Percentiles rank a stretch among this genome's conserved stretches.
Evolutionary conservation across 176 grass and related monocot genomes (phyloP).

Genomic region (Dendrocalamus sinicus): DNA sequence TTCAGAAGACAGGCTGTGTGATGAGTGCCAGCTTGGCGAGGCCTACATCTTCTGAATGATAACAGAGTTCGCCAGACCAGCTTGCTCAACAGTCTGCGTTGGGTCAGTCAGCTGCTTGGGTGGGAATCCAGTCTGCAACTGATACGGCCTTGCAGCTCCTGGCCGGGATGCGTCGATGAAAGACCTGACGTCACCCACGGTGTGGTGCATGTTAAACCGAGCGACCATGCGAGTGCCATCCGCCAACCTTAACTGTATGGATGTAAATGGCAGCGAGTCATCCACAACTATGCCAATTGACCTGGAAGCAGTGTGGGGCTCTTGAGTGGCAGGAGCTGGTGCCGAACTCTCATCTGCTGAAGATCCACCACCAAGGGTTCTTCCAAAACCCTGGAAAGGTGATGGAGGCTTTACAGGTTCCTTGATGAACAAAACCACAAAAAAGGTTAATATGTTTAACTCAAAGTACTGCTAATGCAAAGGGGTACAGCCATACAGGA

Average conservation of each 20-base stretch:
- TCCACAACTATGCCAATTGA: conserved; percentile 59
- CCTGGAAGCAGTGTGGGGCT: conserved; percentile 40
- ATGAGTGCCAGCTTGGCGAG: neutral
- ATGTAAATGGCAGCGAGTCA: conserved; percentile 66
- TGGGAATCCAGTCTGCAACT: conserved; percentile 81
- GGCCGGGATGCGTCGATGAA: conserved; percentile 88
- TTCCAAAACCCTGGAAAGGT: conserved; percentile 80
- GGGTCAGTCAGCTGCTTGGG: conserved; percentile 73
- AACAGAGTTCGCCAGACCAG: conserved; percentile 82
- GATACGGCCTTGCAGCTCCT: conserved; percentile 55
- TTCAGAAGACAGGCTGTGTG: neutral
- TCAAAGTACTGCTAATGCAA: neutral
- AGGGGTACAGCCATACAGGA: neutral
- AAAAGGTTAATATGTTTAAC: conserved; percentile 7
- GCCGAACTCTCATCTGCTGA: conserved; percentile 43
- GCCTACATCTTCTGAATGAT: conserved; percentile 85
- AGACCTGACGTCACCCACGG: conserved; percentile 70
- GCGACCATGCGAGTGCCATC: conserved; percentile 90
- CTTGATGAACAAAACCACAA: conserved; percentile 47
- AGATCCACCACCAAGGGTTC: conserved; percentile 79
- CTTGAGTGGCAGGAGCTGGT: conserved; percentile 32
- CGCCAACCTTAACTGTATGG: conserved; percentile 81
- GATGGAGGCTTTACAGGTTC: conserved; percentile 53
- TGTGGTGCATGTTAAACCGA: conserved; percentile 86
- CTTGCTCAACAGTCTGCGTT: conserved; percentile 71